phyloP scores from a whole-genome alignment of 2,329 filamentous ascomycete species.

The Penicillium glabrum region DNA sequence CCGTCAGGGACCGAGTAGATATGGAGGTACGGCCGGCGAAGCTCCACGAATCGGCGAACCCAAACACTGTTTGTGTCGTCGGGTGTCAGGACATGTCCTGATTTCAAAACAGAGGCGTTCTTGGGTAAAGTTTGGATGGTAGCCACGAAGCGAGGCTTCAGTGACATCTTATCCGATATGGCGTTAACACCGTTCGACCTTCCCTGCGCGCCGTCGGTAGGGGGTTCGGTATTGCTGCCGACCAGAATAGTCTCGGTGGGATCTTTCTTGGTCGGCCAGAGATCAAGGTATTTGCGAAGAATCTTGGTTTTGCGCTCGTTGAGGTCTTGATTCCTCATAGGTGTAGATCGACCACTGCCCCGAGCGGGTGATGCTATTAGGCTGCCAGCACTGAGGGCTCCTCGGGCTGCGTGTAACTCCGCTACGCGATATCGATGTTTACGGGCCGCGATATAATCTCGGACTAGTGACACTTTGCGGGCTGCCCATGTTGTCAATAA shows the following conservation, averaged over 20 bases:
- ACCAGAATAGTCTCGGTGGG: conserved; percentile 45
- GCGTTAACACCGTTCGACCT: conserved; percentile 28
- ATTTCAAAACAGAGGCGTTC: conserved; percentile 77
- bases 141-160: conserved; percentile 67
- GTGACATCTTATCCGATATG: conserved; percentile 31
- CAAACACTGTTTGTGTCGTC: conserved; percentile 76
- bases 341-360: conserved; percentile 37
- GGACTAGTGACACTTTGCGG: conserved; percentile 84
- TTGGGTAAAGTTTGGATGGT: conserved; percentile 77
- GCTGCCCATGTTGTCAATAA: conserved; percentile 81
- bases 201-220: conserved; percentile 32
- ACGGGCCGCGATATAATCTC: conserved; percentile 75
- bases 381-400: conserved; percentile 42
- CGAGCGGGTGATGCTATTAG: conserved; percentile 36
- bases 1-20: conserved; percentile 82
- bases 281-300: conserved; percentile 42
- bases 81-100: conserved; percentile 82
- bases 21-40: conserved; percentile 87
- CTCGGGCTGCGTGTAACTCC: conserved; percentile 70
- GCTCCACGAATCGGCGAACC: conserved; percentile 90
- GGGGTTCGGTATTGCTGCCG: conserved; percentile 46
- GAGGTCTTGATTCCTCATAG: conserved; percentile 34
- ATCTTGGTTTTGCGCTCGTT: conserved; percentile 40
- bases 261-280: conserved; percentile 44
- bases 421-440: conserved; percentile 72